Percentiles rank a stretch among this genome's conserved stretches.
Conservation (phyloP, 2,329 filamentous ascomycete genomes). For the Dactylellina leptospora region DNA sequence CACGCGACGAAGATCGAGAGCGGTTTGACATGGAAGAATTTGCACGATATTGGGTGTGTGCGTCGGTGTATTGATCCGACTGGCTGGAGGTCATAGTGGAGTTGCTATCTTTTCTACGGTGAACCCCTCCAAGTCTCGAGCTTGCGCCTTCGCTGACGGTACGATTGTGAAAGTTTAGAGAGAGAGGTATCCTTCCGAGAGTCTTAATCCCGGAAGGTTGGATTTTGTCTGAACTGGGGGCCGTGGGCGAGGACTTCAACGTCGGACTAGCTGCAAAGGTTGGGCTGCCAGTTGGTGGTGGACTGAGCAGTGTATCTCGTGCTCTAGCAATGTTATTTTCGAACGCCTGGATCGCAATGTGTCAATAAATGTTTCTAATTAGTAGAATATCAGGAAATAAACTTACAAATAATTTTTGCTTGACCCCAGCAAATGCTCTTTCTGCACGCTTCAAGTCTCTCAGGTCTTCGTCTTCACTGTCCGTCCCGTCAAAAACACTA, state of each 20-base stretch:
- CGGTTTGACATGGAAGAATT: constrained; percentile 47
- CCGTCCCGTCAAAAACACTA: constrained; percentile 41
- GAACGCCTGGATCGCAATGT: constrained; percentile 32
- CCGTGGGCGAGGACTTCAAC: constrained; percentile 3
- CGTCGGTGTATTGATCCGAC: constrained; percentile 44
- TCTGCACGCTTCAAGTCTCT: constrained; percentile 29
- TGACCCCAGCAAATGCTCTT: constrained; percentile 51
- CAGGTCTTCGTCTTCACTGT: constrained; percentile 40
- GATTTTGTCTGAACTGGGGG: constrained; percentile 9
- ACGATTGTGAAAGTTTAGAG: constrained; percentile 46
- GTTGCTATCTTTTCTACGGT: constrained; percentile 39
- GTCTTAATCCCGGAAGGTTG: constrained; percentile 46
- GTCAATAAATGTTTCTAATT: not conserved
- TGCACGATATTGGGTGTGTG: constrained; percentile 29
- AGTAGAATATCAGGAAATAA: too few relatives aligned
- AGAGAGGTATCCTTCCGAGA: constrained; percentile 38
- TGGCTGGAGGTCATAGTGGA: constrained; percentile 48
- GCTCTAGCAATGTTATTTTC: constrained; percentile 48
- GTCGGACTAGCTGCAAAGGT: constrained; percentile 20
- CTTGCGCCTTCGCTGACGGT: constrained; percentile 51
- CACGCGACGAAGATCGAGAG: constrained; percentile 43
- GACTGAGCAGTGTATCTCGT: constrained; percentile 46
- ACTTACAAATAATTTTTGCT: constrained; percentile 49
- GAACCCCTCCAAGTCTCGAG: constrained; percentile 19
- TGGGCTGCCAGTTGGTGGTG: constrained; percentile 18